Evolutionary conservation across 192 early-diverging fungal species (phyloP), one percentile per base, ranked within the genome.

Genomic region (Phycomyces blakesleeanus): DNA sequence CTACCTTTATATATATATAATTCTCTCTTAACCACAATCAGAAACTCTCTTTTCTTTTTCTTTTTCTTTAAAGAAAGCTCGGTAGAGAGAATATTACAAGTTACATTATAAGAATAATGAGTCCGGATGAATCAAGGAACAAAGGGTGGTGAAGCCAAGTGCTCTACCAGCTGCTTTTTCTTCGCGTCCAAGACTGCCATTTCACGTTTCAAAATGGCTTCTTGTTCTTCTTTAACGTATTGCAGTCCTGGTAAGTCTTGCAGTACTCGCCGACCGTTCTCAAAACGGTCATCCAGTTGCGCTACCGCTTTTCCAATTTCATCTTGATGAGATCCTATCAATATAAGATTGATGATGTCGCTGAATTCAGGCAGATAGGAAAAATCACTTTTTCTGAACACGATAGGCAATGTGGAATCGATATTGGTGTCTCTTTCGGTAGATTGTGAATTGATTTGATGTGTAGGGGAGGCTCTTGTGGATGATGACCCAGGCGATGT

Each of bases 171-270:
- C 26, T 73, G 71, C 15, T 67, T 22, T 2, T 63, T 66, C 25
- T 63, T 62, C 1, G 16, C 21, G 0, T 60, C 55, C n/a, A 73
- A 50, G 41, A 67, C 26, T 18, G 39, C 44, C 24, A 59, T 21
- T 59, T 73, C 71, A 15, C 47, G 54, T 20, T 53, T 42, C 20
- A 73, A 51, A 16, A 73, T 73, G 3, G 41, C 61, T 41, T 67
- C 61, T 49, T 73, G 71, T 16, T 67, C 71, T 40, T 67, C 55
- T 38, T 73, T 62, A 2, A 49, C 55, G 22, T 73, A 64, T n/a
- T 73, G 64, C 22, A 73, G 51, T 16, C 71, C 71, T 26, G 71
- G 71, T 58, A 73, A 54, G 24, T 67, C 64, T 21, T 66, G 54
- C 15, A 73, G 34, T n/a, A 73, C 54, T 27, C 44, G 60, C 38